Percentiles rank a stretch among this genome's conserved stretches.
These are phyloP conservation scores for Ophiostoma perfectum DNA, from an alignment of 2,329 filamentous ascomycete species.

Conservation along the genomic window DNA sequence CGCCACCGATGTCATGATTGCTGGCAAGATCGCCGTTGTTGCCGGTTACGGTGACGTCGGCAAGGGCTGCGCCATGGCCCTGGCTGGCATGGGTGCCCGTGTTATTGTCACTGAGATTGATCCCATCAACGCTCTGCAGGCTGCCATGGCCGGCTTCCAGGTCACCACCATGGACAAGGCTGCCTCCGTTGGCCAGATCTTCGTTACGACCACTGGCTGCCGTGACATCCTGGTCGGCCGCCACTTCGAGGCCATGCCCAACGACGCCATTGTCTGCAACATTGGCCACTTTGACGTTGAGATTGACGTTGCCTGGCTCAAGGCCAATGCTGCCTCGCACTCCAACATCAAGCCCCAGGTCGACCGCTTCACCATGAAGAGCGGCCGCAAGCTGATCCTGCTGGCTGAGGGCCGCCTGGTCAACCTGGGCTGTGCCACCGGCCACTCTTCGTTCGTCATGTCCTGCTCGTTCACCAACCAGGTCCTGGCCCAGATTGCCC, in stretches of 20 bases:
- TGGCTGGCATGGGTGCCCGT: conserved; percentile 94
- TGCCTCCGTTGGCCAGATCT: conserved; percentile 84
- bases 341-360: conserved; percentile 99
- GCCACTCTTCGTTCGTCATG: conserved; percentile 99
- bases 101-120: conserved; percentile 96
- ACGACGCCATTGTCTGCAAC: conserved; percentile 99
- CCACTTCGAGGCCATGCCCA: conserved; percentile 94
- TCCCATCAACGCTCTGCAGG: conserved; percentile 99
- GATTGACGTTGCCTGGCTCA: conserved; percentile 99
- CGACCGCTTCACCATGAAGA: conserved; percentile 93
- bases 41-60: conserved; percentile 98
- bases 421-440: conserved; percentile 98
- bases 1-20: conserved; percentile 99
- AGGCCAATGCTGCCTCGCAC: conserved; percentile 87
- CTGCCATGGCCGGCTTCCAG: conserved; percentile 94
- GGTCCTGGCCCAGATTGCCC: conserved; percentile 97
- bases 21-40: conserved; percentile 95
- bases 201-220: conserved; percentile 98
- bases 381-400: conserved; percentile 94
- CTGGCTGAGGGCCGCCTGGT: conserved; percentile 97
- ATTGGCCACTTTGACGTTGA: conserved; percentile 99
- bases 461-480: conserved; percentile 99
- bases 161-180: conserved; percentile 97
- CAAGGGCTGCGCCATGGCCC: conserved; percentile 95
- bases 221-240: conserved; percentile 88